Base-by-base conservation (phyloP, 805 yeast genomes). In the Lipomyces lipofer region DNA sequence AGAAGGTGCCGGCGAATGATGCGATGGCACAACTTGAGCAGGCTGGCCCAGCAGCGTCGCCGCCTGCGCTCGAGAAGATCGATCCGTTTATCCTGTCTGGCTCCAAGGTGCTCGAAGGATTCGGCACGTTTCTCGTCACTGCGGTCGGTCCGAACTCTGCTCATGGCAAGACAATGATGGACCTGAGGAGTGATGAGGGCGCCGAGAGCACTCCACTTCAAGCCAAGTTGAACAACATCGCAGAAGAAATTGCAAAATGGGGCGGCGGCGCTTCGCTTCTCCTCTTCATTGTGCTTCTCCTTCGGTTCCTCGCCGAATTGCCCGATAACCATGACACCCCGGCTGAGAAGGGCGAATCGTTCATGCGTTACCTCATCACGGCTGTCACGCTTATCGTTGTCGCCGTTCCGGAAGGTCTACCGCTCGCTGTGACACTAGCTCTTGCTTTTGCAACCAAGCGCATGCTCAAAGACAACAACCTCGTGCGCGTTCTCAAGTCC, bases 401-500 rank as follows among this genome's bases (percentile, higher is more conserved):
- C 47, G 99, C 99, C 0, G 96, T 94, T n/a, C 99, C 99, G 2
- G 99, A 94, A 73, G 99, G 99, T 58, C 78, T 94, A 53, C 99
- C 99, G 1, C 76, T 94, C 52, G 99, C 99, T 1, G 99, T 94
- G 15, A 94, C 99, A 0, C 77, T 94, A 44, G 96, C 99, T 0
- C 76, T 94, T 62, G 99, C 99, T 0, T 94, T 94, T 75, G 99
- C 99, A 1, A 94, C 99, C 1, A 91, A 97, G 8, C 81, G 98
- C 71, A 94, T 94, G 99, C 90, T 96, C 19, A 86, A 87, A 69
- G 97, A 94, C 69, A 95, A 95, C 60, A 92, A 92, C 69, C 76
- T 94, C 65, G 99, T 94, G n/a, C 83, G 99, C 64, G 95, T 89
- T 8, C 76, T 94, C 62, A 85, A 84, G 66, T 85, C 95, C 43